phyloP scores from a whole-genome alignment of 2,329 filamentous ascomycete genomes.

The Fusarium sp. region DNA sequence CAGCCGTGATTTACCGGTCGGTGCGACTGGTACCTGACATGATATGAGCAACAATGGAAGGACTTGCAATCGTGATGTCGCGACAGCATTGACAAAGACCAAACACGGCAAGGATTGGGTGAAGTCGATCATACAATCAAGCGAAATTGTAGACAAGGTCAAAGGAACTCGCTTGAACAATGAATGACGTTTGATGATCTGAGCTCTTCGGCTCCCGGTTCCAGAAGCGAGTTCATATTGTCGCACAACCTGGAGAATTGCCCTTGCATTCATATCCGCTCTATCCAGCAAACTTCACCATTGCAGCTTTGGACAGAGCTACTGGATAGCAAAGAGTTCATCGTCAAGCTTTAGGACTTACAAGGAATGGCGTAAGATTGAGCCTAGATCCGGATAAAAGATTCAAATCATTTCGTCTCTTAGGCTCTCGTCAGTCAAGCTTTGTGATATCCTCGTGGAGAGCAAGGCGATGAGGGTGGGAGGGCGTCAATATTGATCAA shows the following conservation, averaged over 20 bases:
- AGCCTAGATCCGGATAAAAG: neutral
- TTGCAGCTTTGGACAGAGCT: neutral
- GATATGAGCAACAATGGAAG: neutral
- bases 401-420: neutral
- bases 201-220: neutral
- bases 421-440: neutral
- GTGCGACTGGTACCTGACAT: neutral
- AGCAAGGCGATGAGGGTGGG: neutral
- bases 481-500: neutral
- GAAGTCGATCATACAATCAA: neutral
- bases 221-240: neutral
- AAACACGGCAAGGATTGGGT: neutral
- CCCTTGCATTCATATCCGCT: neutral
- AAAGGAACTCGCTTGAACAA: neutral
- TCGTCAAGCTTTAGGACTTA: neutral
- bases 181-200: neutral
- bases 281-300: neutral
- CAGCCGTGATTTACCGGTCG: conserved; percentile 25
- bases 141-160: neutral
- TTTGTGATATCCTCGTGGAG: neutral
- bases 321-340: neutral
- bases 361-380: neutral
- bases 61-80: neutral
- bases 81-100: neutral
- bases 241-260: neutral